These are phyloP conservation scores for Tubosaeta sp. DNA, from an alignment of 768 basidiomycete species.

Conservation along the genomic window DNA sequence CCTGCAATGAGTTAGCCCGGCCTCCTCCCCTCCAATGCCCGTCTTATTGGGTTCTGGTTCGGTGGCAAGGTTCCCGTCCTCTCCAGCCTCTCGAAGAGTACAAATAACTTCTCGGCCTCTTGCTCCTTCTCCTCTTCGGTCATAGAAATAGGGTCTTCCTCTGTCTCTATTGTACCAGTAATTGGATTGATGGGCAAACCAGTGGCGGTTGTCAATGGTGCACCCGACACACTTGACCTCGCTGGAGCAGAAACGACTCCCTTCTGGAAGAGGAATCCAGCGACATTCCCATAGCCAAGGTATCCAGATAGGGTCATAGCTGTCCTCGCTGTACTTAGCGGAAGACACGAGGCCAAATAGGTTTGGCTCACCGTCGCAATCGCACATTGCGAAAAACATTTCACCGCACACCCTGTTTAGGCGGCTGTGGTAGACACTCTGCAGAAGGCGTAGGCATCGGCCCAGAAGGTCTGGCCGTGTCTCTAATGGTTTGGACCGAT, in stretches of 20 bases:
- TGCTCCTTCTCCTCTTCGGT: conserved; percentile 92
- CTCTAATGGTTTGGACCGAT: conserved; percentile 76
- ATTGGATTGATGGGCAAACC: conserved; percentile 72
- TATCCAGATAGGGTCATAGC: conserved; percentile 71
- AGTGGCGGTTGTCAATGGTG: conserved; percentile 30
- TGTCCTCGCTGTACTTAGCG: conserved; percentile 20
- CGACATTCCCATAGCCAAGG: conserved; percentile 93
- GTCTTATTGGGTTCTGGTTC: conserved; percentile 67
- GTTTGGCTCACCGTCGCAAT: conserved; percentile 56
- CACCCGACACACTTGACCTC: conserved; percentile 29
- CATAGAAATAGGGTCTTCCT: conserved; percentile 55
- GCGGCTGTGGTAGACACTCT: conserved; percentile 66
- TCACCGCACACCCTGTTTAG: conserved; percentile 81
- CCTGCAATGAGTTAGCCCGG: conserved; percentile 1
- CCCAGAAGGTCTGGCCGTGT: conserved; percentile 71
- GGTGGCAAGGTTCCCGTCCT: conserved; percentile 64
- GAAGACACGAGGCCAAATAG: background rate
- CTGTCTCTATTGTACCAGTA: conserved; percentile 62
- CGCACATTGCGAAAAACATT: conserved; percentile 79
- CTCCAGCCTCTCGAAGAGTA: conserved; percentile 87
- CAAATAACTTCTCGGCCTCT: conserved; percentile 90
- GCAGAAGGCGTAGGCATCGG: conserved; percentile 70
- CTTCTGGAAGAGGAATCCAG: conserved; percentile 90
- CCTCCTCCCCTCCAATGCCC: conserved; percentile 46
- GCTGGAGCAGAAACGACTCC: conserved; percentile 67